Base-by-base conservation (phyloP, 2,329 filamentous ascomycete genomes). In the Aspergillus clavatus region DNA sequence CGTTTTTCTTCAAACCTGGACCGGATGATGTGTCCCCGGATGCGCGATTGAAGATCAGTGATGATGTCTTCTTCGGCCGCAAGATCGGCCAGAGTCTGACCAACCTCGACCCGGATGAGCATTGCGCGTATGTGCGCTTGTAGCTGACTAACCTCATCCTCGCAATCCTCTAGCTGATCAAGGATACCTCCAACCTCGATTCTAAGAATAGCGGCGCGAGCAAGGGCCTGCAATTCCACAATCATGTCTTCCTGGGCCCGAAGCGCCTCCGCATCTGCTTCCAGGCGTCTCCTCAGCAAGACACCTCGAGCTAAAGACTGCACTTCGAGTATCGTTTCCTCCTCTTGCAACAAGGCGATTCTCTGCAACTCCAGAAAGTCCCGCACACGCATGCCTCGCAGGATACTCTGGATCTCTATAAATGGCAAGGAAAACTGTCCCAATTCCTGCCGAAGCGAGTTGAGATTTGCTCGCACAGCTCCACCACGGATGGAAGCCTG, bases 31-130 rank as follows among this genome's bases (percentile, higher is more conserved):
- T 81, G 83, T 3, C 82, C 91, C 56, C 84, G 82, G 6, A 85
- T 80, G 5, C 81, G 76, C 4, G 89, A 77, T 66, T 97, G 90
- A 19, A 95, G 69, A 23, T 83, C 85, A 7, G 81, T 72, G 48
- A 96, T 78, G 0, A 76, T 74, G n/a, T 86, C 84, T 60, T 97
- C 90, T 51, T 94, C 82, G 42, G 84, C 84, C 47, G 95, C 88
- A 2, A 97, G 77, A 53, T 91, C 82, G 18, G 77, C 79, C 29
- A 98, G 76, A 1, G 89, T 72, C 36, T 82, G 78, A 14, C 86
- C 89, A 40, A 97, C 77, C 21, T 84, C 77, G 38, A 81, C 79
- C 38, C 93, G 82, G 31, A 87, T 73, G 52, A 95, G 76, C 77
- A 94, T 87, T 1, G 88, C 90, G 47, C 91, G 81, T 24, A 82